Evolutionary conservation across 2,329 filamentous ascomycete species (phyloP).

Genomic region (Apiospora pterosperma): DNA sequence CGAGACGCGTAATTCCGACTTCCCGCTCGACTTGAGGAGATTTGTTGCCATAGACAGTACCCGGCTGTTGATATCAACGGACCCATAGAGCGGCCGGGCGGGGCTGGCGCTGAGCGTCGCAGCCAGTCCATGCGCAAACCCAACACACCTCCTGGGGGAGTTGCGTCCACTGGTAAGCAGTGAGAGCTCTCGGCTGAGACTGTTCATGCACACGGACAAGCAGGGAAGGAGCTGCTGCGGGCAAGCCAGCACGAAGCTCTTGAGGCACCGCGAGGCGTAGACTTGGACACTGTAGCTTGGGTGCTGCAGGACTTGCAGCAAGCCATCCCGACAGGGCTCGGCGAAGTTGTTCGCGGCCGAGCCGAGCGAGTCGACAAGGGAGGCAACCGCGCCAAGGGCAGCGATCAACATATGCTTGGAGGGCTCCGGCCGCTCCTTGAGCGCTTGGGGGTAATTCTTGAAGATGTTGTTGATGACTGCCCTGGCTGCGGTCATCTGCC

Average conservation of each 20-base stretch:
- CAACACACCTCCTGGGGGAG: slow-evolving; percentile 79
- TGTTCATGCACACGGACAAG: slow-evolving; percentile 95
- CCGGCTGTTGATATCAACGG: slow-evolving; percentile 90
- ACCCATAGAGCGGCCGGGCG: slow-evolving; percentile 85
- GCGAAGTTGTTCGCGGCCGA: slow-evolving; percentile 77
- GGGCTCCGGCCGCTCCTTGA: slow-evolving; percentile 85
- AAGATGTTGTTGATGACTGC: slow-evolving; percentile 82
- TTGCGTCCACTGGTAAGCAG: slow-evolving; percentile 72
- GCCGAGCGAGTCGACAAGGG: slow-evolving; percentile 75
- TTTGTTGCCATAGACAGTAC: slow-evolving; percentile 89
- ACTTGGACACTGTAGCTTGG: slow-evolving; percentile 96
- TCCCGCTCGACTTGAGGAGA: slow-evolving; percentile 85
- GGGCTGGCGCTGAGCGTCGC: slow-evolving; percentile 88
- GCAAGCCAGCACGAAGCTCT: slow-evolving; percentile 83
- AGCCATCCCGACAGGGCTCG: slow-evolving; percentile 78
- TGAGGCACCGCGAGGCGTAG: slow-evolving; percentile 80
- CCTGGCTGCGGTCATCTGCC: slow-evolving; percentile 78
- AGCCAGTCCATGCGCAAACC: slow-evolving; percentile 87
- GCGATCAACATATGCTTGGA: slow-evolving; percentile 81
- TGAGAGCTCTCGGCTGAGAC: slow-evolving; percentile 79
- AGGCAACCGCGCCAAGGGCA: slow-evolving; percentile 73
- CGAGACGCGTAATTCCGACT: slow-evolving; percentile 85
- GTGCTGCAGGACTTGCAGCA: slow-evolving; percentile 88
- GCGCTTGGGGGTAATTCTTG: slow-evolving; percentile 88
- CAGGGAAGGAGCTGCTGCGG: slow-evolving; percentile 89